Evolutionary conservation across 2,329 filamentous ascomycete species (phyloP).

Genomic region (Aspergillus quadricinctus): DNA sequence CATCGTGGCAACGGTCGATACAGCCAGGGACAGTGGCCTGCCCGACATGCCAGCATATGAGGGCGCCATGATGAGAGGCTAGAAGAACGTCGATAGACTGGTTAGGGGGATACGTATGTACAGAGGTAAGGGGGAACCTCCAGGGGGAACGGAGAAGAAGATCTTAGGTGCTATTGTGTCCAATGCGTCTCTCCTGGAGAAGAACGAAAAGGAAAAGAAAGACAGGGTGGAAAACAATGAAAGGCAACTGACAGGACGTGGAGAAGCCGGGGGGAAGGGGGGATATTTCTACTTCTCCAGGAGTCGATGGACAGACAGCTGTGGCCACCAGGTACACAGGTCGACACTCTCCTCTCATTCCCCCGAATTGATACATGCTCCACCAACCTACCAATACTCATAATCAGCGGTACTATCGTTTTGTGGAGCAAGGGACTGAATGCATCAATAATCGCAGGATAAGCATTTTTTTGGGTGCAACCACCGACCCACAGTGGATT

Average conservation of each 20-base stretch:
- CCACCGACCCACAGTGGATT: constrained; percentile 1
- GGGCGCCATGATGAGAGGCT: constrained; percentile 44
- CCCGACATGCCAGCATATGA: constrained; percentile 58
- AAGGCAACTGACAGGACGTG: constrained; percentile 11
- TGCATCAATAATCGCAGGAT: constrained; percentile 29
- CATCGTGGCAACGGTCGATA: constrained; percentile 61
- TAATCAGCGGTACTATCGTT: constrained; percentile 15
- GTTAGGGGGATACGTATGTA: neutral
- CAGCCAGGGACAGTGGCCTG: constrained; percentile 51
- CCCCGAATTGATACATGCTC: constrained; percentile 9
- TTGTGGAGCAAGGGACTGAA: constrained; percentile 20
- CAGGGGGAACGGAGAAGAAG: constrained; percentile 1
- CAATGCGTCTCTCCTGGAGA: neutral
- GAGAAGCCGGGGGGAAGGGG: constrained; percentile 18
- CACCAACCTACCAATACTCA: constrained; percentile 10
- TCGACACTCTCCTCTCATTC: constrained; percentile 8
- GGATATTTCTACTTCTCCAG: constrained; percentile 25
- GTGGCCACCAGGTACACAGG: constrained; percentile 16
- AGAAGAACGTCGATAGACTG: neutral
- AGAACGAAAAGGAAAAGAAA: constrained; percentile 3
- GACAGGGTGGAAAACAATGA: constrained; percentile 10
- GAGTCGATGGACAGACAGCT: constrained; percentile 16
- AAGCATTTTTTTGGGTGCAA: constrained; percentile 24
- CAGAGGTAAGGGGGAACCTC: neutral
- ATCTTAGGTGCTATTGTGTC: neutral